phyloP scores from a whole-genome alignment of 192 early-diverging fungal genomes.

The Coemansia sp. region DNA sequence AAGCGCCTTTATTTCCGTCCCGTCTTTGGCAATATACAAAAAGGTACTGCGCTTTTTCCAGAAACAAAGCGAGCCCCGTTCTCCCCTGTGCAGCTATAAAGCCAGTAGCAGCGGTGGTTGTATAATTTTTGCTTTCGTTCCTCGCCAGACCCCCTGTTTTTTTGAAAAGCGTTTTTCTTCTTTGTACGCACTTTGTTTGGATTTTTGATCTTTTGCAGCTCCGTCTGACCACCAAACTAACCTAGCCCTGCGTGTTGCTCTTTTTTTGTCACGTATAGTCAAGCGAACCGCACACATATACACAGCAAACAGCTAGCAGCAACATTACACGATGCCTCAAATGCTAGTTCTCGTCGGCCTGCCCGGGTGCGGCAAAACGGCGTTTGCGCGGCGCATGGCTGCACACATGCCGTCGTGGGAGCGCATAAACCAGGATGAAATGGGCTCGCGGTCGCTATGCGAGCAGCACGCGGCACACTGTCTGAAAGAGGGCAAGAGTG shows the following conservation, averaged over 20 bases:
- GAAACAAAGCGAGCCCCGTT: background rate
- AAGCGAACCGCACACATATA: slow-evolving; percentile 1
- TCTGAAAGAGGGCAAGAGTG: slow-evolving; percentile 59
- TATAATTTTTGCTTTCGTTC: background rate
- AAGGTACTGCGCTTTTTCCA: slow-evolving; percentile 9
- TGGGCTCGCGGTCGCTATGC: slow-evolving; percentile 63
- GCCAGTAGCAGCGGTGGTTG: slow-evolving; percentile 1
- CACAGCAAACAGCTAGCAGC: background rate
- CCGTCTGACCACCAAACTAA: background rate
- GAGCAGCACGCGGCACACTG: slow-evolving; percentile 55
- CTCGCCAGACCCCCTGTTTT: slow-evolving; percentile 4
- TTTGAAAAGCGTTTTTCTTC: slow-evolving; percentile 12
- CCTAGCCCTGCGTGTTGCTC: background rate
- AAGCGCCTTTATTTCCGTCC: background rate
- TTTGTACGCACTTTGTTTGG: slow-evolving; percentile 4
- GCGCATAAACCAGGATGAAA: slow-evolving; percentile 75
- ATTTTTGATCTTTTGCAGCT: background rate
- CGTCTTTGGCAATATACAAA: background rate
- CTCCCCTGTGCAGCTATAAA: slow-evolving; percentile 5
- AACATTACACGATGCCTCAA: slow-evolving; percentile 43
- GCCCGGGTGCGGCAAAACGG: slow-evolving; percentile 74
- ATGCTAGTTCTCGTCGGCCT: slow-evolving; percentile 71
- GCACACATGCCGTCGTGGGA: slow-evolving; percentile 54
- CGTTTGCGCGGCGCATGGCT: slow-evolving; percentile 58
- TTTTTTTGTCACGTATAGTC: background rate